These are phyloP conservation scores for Insectozyma bohioensis DNA, from an alignment of 1,139 yeast species.

Conservation along the genomic window DNA sequence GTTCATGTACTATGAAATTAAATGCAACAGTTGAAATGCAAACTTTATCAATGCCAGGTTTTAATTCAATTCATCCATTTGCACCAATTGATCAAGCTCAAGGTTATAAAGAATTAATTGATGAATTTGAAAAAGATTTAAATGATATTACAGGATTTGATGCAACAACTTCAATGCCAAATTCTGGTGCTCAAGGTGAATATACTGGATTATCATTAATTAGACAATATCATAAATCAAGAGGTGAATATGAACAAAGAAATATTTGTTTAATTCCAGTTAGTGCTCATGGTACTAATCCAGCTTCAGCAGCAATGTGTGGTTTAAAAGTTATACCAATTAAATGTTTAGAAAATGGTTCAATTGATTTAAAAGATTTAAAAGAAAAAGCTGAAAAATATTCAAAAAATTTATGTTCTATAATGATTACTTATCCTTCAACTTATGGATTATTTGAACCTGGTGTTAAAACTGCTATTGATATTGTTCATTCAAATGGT, in stretches of 20 bases:
- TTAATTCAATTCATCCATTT: conserved; percentile 85
- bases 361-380: conserved; percentile 78
- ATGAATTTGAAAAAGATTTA: conserved; percentile 78
- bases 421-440: conserved; percentile 97
- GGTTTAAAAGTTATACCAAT: conserved; percentile 92
- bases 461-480: conserved; percentile 80
- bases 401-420: conserved; percentile 72
- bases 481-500: conserved; percentile 77
- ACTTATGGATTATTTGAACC: conserved; percentile 97
- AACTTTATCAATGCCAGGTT: conserved; percentile 93
- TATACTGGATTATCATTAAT: conserved; percentile 91
- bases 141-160: conserved; percentile 95
- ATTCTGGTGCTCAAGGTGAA: conserved; percentile 99
- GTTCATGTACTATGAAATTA: conserved; percentile 97
- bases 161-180: conserved; percentile 91
- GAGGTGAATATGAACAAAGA: conserved; percentile 67
- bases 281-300: conserved; percentile 97
- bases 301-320: conserved; percentile 98
- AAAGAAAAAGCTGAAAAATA: conserved; percentile 71
- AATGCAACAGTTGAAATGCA: conserved; percentile 95
- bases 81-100: conserved; percentile 83
- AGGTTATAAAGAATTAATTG: conserved; percentile 76
- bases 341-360: conserved; percentile 82
- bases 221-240: conserved; percentile 68
- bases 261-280: conserved; percentile 93